Evolutionary conservation across 805 yeast genomes (phyloP).

Genomic region (Zygoascus bituminiphila): DNA sequence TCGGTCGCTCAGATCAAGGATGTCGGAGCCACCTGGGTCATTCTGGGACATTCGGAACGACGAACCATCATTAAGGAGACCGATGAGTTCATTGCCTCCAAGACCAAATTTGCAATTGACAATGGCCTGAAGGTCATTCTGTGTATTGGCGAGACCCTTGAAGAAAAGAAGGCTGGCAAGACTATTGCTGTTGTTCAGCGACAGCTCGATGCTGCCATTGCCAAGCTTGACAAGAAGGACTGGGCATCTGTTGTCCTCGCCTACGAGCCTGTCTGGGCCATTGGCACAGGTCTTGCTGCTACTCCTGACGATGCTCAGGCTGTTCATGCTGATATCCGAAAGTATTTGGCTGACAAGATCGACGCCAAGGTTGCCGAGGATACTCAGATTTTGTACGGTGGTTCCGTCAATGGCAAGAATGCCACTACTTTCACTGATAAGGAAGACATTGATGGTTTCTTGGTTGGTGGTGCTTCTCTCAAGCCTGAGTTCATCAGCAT

Average conservation of each 20-base stretch:
- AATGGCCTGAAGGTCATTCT: constrained; percentile 83
- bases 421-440: constrained; percentile 85
- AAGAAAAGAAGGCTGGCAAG: constrained; percentile 83
- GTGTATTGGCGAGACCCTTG: constrained; percentile 96
- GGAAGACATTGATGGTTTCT: constrained; percentile 94
- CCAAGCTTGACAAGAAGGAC: constrained; percentile 56
- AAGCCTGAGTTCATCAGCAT: constrained; percentile 97
- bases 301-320: constrained; percentile 97
- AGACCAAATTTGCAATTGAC: constrained; percentile 90
- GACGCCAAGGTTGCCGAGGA: constrained; percentile 69
- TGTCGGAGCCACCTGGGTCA: constrained; percentile 87
- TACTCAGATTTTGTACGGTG: constrained; percentile 94
- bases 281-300: constrained; percentile 98
- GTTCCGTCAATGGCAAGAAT: constrained; percentile 94
- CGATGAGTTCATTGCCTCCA: constrained; percentile 85
- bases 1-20: constrained; percentile 85
- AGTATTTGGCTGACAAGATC: constrained; percentile 65
- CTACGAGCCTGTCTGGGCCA: constrained; percentile 99
- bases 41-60: constrained; percentile 98
- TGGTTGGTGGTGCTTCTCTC: constrained; percentile 98
- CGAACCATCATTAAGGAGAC: constrained; percentile 86
- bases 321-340: constrained; percentile 84
- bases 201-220: constrained; percentile 84
- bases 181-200: constrained; percentile 81
- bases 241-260: constrained; percentile 93